phyloP scores from a whole-genome alignment of 169 alveolate species.

The Cyclospora cayetanensis region DNA sequence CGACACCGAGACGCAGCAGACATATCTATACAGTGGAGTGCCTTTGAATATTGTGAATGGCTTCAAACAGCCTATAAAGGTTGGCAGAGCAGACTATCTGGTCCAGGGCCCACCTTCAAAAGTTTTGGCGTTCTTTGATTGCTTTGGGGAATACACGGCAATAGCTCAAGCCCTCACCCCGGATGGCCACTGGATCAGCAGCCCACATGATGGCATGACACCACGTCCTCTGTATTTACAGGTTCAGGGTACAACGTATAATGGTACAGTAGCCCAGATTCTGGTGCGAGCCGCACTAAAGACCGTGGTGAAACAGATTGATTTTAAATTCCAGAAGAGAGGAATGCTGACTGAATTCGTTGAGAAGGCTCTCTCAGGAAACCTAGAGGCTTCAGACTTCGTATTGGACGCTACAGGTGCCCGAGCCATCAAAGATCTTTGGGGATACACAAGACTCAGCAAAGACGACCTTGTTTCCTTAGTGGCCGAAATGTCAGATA shows the following conservation, averaged over 20 bases:
- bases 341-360: not conserved
- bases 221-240: not conserved
- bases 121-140: not conserved
- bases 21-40: not conserved
- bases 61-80: not conserved
- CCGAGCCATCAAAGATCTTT: not conserved
- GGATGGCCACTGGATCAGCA: conserved; percentile 52
- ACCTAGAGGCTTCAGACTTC: not conserved
- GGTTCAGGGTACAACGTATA: not conserved
- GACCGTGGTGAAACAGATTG: not conserved
- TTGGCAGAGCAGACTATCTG: not conserved
- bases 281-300: not conserved
- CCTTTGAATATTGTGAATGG: not conserved
- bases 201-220: not conserved
- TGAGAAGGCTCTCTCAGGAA: not conserved
- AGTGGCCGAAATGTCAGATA: not conserved
- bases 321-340: not conserved
- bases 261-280: not conserved
- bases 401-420: not conserved
- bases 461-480: not conserved
- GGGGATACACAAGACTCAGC: not conserved
- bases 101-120: not conserved
- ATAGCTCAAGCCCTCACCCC: not conserved
- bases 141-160: not conserved
- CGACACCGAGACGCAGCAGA: not conserved